A percentile compares a stretch with the other conserved stretches of the same genome.
Conservation (phyloP, 176 grass and related monocot genomes). For the Areca catechu region DNA sequence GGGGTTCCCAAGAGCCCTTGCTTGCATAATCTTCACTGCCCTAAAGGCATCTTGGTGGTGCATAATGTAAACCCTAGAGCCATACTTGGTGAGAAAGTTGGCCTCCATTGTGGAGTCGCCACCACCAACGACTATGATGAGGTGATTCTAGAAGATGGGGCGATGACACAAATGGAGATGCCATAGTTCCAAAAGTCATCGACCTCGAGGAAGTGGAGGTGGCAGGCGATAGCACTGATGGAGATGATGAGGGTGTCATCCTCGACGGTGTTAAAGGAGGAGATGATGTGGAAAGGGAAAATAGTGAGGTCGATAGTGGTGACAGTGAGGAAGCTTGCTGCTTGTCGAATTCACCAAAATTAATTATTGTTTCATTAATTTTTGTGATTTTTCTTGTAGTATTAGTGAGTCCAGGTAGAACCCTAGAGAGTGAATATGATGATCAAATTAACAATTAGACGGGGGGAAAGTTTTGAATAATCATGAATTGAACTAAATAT, state of each 20-base stretch:
- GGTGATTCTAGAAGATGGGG: slow-evolving; percentile 73
- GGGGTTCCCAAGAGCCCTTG: slow-evolving; percentile 58
- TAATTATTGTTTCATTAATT: no score
- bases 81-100: slow-evolving; percentile 96
- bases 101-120: slow-evolving; percentile 98
- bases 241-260: slow-evolving; percentile 70
- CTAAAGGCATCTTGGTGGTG: slow-evolving; percentile 75
- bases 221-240: slow-evolving; percentile 70
- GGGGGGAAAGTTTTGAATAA: no score
- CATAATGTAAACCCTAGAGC: slow-evolving; percentile 78
- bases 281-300: slow-evolving; percentile 49
- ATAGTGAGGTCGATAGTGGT: slow-evolving; percentile 50
- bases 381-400: no score
- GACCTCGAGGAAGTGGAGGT: slow-evolving; percentile 59
- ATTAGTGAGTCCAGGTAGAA: no score
- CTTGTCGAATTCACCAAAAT: no score
- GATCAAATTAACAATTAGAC: no score
- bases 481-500: no score
- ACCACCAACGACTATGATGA: slow-evolving; percentile 75
- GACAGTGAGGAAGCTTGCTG: slow-evolving; percentile 76
- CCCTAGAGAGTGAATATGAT: no score
- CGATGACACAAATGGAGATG: slow-evolving; percentile 89
- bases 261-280: slow-evolving; percentile 51
- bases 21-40: slow-evolving; percentile 98
- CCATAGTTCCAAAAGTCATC: slow-evolving; percentile 83